Percentiles rank a stretch among this genome's conserved stretches.
These are phyloP conservation scores for Ceratocystis variospora DNA, from an alignment of 2,329 filamentous ascomycete genomes.

Conservation along the genomic window DNA sequence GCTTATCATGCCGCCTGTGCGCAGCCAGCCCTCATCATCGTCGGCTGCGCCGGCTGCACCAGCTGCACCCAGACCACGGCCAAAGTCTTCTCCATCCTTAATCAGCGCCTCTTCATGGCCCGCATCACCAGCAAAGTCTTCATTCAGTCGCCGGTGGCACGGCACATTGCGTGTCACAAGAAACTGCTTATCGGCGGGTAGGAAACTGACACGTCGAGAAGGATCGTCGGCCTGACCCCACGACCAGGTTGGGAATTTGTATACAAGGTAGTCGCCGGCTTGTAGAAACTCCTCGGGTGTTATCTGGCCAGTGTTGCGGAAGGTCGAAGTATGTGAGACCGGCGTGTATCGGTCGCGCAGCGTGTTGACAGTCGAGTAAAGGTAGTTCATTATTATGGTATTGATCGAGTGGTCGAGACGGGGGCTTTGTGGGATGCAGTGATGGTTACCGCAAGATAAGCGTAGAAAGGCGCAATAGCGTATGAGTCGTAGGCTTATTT, in stretches of 20 bases:
- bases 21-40: slow-evolving; percentile 80
- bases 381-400: slow-evolving; percentile 57
- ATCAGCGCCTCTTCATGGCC: slow-evolving; percentile 80
- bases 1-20: slow-evolving; percentile 66
- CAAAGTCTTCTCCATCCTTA: slow-evolving; percentile 56
- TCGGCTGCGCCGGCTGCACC: slow-evolving; percentile 31
- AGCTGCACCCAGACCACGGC: slow-evolving; percentile 27
- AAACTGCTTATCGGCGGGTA: slow-evolving; percentile 86
- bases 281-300: slow-evolving; percentile 93
- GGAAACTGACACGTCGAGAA: slow-evolving; percentile 61
- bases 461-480: not conserved
- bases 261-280: slow-evolving; percentile 92
- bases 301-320: slow-evolving; percentile 86
- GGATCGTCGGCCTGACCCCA: slow-evolving; percentile 84
- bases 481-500: no score
- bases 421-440: not conserved
- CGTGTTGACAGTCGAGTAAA: slow-evolving; percentile 84
- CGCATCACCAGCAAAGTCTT: slow-evolving; percentile 81
- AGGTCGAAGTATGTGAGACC: slow-evolving; percentile 79
- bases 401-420: not conserved
- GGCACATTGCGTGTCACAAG: slow-evolving; percentile 89
- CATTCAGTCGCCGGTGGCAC: slow-evolving; percentile 79
- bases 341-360: slow-evolving; percentile 86
- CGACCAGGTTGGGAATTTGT: slow-evolving; percentile 97
- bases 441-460: not conserved